Conservation (phyloP, 306 rosid genomes). For the Lotus japonicus region DNA sequence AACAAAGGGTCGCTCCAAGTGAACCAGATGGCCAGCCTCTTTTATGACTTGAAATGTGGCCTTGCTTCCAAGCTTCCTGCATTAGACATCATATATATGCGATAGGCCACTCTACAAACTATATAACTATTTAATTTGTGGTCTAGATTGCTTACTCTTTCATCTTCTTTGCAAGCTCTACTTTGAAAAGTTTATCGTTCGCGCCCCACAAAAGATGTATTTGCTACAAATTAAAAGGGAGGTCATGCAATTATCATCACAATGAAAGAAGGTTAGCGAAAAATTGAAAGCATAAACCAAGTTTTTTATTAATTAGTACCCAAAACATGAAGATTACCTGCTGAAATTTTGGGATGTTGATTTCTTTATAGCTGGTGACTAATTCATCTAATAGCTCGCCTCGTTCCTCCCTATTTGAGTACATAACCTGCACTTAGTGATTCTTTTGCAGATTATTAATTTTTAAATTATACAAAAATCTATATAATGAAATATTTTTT, state of each 20-base stretch:
- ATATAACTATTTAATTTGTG: too few species aligned
- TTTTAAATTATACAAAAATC: too few species aligned
- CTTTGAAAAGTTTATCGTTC: slow-evolving; percentile 51
- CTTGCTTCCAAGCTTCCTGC: slow-evolving; percentile 30
- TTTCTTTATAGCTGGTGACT: slow-evolving; percentile 30
- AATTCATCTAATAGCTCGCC: slow-evolving; percentile 57
- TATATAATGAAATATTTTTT: too few species aligned
- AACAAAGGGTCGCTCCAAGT: slow-evolving; percentile 48
- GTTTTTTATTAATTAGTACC: not conserved
- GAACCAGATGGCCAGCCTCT: slow-evolving; percentile 66
- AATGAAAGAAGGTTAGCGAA: not conserved
- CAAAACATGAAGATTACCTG: slow-evolving; percentile 32
- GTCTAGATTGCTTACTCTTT: slow-evolving; percentile 35
- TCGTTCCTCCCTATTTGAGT: slow-evolving; percentile 60
- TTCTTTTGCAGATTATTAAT: too few species aligned
- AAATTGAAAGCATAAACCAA: not conserved
- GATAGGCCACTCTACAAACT: too few species aligned
- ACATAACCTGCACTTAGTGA: slow-evolving; percentile 55
- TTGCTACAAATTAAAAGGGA: slow-evolving; percentile 34
- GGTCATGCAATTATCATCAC: not conserved
- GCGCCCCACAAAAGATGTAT: slow-evolving; percentile 77
- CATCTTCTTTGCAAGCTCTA: slow-evolving; percentile 48
- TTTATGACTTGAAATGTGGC: slow-evolving; percentile 38
- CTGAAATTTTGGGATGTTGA: slow-evolving; percentile 39
- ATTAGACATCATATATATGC: not conserved